Base-by-base conservation (phyloP, 495 filamentous ascomycete genomes). In the Aspergillus campestris region DNA sequence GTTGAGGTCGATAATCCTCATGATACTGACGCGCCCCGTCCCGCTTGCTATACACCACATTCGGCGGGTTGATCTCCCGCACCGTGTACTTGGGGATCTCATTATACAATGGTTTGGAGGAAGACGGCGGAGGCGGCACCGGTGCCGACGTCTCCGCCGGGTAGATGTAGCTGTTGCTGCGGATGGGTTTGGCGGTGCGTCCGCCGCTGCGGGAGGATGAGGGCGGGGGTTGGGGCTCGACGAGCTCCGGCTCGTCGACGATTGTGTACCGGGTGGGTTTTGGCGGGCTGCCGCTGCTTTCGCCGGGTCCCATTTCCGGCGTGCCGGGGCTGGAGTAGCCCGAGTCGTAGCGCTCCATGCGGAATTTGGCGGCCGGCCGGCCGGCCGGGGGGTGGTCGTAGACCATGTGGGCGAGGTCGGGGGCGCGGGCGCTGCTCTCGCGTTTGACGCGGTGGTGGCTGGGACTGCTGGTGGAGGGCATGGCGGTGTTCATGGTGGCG, bases 311-410 rank as follows among this genome's bases (percentile, higher is more conserved):
- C 45, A 65, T 61, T 18, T 72, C 69, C 9, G 70, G 62, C 0
- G 67, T 70, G 31, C 57, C 59, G 33, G 71, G 63, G 44, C 68
- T 73, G 8, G 66, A 72, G 44, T 73, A 70, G 8, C 69, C 69
- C 5, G 71, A 74, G 35, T 76, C 73, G 24, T 68, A 54, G 41
- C 60, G 55, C 5, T 72, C 64, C 5, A 44, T 27, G 7, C 50
- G 44, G 12, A 61, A 47, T 42, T 62, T 71, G 5, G 70, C 60
- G 12, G 69, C 45, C 6, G 68, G 67, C 27, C 49, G 33, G 11
- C 52, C 32, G 7, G 52, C 35, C 14, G 56, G 45, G 18, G 18
- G 18, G 18, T 24, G 18, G 2, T 24, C 18, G 18, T 48, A 51
- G 14, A 45, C 52, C 61, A 61, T 65, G 14, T 51, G 38, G 14